Conservation (phyloP, 2,329 filamentous ascomycete species). For the Arthroderma uncinatum region DNA sequence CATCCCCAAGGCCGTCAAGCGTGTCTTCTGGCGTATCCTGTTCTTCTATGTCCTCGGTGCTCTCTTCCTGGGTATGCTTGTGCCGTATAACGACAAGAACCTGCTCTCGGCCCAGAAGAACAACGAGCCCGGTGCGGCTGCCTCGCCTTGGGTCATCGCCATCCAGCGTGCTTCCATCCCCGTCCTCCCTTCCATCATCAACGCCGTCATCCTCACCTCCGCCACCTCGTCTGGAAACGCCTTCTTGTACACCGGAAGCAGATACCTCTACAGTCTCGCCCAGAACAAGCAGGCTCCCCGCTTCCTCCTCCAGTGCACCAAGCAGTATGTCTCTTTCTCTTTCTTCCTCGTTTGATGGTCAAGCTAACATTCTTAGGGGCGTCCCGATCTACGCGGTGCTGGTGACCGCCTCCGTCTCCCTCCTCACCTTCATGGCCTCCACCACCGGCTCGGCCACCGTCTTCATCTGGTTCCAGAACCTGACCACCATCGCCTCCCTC, state of each 20-base stretch:
- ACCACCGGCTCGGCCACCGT: constrained; percentile 29
- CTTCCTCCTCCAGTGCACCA: constrained; percentile 41
- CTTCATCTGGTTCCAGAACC: constrained; percentile 39
- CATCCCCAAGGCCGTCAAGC: constrained; percentile 45
- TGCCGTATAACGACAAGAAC: constrained; percentile 55
- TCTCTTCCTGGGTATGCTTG: constrained; percentile 48
- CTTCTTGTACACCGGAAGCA: constrained; percentile 46
- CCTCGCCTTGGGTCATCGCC: constrained; percentile 61
- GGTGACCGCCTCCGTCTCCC: constrained; percentile 32
- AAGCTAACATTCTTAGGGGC: constrained; percentile 21
- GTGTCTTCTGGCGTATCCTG: constrained; percentile 45
- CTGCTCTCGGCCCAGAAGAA: constrained; percentile 39
- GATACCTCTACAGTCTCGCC: constrained; percentile 40
- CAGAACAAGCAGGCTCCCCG: constrained; percentile 43
- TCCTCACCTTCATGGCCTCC: constrained; percentile 37
- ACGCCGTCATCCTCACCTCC: constrained; percentile 63
- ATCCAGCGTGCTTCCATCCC: constrained; percentile 55
- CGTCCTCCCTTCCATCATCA: constrained; percentile 60
- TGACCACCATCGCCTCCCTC: constrained; percentile 34
- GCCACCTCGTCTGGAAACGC: constrained; percentile 61
- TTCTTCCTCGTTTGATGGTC: constrained; percentile 25
- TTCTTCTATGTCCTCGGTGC: constrained; percentile 49
- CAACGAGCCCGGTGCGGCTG: constrained; percentile 49
- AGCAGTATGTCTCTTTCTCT: constrained; percentile 33
- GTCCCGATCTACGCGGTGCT: constrained; percentile 36